A percentile compares a stretch with the other conserved stretches of the same genome.
phyloP scores from a whole-genome alignment of 1,284 basidiomycete genomes.

The Naganishia sp. region DNA sequence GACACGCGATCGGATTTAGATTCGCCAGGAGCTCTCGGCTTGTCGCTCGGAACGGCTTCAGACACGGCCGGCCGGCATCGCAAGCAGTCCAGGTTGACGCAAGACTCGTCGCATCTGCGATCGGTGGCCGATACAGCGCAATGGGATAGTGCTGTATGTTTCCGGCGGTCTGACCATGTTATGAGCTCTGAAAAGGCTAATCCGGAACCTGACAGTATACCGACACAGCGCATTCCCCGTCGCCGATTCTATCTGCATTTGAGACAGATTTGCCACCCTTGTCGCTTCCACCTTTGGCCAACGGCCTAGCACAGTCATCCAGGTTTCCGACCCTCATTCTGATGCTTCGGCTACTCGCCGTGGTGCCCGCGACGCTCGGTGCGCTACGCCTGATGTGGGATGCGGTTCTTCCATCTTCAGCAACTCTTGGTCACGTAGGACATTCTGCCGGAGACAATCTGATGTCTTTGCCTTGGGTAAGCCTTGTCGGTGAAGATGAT shows the following conservation, averaged over 20 bases:
- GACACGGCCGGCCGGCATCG: not conserved
- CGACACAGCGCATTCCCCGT: slow-evolving; percentile 18
- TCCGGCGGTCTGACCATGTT: not conserved
- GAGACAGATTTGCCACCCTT: slow-evolving; percentile 18
- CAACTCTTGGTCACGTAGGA: not conserved
- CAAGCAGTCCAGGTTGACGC: not conserved
- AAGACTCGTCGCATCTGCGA: slow-evolving; percentile 1
- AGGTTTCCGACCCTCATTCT: slow-evolving; percentile 28
- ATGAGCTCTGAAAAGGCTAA: too few species aligned
- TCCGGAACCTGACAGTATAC: slow-evolving; percentile 10
- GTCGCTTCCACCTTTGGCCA: slow-evolving; percentile 7
- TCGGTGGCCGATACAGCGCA: slow-evolving; percentile 3
- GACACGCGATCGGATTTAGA: slow-evolving; percentile 12
- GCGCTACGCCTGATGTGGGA: slow-evolving; percentile 19
- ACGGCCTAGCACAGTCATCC: slow-evolving; percentile 6
- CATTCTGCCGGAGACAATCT: slow-evolving; percentile 18
- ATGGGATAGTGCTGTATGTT: slow-evolving; percentile 18
- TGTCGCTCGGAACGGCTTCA: slow-evolving; percentile 3
- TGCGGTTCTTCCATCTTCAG: slow-evolving; percentile 8
- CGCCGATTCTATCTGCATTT: slow-evolving; percentile 21
- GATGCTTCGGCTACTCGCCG: slow-evolving; percentile 28
- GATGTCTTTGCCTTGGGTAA: slow-evolving; percentile 34
- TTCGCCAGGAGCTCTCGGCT: slow-evolving; percentile 15
- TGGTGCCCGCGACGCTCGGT: slow-evolving; percentile 31
- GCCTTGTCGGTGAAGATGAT: not conserved